Conservation (phyloP, 1,284 basidiomycete species). For the Puccinia hordei region DNA sequence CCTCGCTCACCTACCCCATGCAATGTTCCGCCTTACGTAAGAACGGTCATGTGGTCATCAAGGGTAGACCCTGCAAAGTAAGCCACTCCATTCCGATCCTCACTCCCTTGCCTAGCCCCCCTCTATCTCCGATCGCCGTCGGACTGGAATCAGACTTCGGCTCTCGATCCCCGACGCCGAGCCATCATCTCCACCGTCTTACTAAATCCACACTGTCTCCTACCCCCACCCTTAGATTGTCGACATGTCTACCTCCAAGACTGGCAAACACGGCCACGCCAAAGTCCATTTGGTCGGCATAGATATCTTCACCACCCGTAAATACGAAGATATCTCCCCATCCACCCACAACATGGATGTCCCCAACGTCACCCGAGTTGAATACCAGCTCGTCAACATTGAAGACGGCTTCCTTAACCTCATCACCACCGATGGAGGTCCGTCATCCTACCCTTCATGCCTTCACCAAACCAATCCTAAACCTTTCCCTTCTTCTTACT, state of each 20-base stretch:
- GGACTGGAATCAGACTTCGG: neutral
- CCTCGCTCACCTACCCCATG: conserved; percentile 62
- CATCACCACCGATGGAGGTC: conserved; percentile 76
- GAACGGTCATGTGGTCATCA: conserved; percentile 95
- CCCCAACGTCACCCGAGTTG: conserved; percentile 85
- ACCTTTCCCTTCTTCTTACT: neutral
- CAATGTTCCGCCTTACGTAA: conserved; percentile 95
- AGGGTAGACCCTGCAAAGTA: conserved; percentile 91
- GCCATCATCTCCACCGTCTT: neutral
- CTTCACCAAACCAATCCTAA: neutral
- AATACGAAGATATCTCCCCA: conserved; percentile 87
- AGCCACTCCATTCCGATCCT: conserved; percentile 34
- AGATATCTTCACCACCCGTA: conserved; percentile 63
- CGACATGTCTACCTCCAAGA: conserved; percentile 99
- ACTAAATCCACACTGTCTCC: neutral
- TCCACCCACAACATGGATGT: conserved; percentile 99
- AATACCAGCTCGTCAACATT: conserved; percentile 81
- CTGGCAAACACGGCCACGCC: conserved; percentile 95
- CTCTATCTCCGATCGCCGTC: neutral
- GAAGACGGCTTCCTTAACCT: conserved; percentile 81
- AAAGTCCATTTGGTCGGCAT: conserved; percentile 97
- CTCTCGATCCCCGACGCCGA: neutral
- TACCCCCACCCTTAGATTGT: conserved; percentile 65
- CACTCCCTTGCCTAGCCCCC: neutral
- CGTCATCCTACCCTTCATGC: neutral